Evolutionary conservation across 2,329 filamentous ascomycete genomes (phyloP).

Genomic region (Sarocladium oryzae): DNA sequence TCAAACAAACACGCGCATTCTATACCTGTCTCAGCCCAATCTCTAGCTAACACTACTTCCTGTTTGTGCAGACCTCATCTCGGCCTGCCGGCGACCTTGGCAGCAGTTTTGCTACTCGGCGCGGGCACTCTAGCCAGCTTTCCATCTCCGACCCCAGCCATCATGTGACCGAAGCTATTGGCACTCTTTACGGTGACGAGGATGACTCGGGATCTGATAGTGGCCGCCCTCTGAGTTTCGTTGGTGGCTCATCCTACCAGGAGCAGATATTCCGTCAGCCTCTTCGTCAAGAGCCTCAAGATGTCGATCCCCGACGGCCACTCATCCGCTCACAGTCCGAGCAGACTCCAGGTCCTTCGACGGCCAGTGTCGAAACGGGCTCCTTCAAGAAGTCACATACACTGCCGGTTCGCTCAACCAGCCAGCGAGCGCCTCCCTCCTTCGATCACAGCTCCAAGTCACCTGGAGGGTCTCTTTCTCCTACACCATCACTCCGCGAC

Average conservation of each 20-base stretch:
- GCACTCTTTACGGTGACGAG: conserved; percentile 78
- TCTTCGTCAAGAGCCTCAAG: conserved; percentile 24
- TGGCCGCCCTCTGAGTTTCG: conserved; percentile 64
- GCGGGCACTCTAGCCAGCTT: conserved; percentile 51
- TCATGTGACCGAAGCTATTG: conserved; percentile 91
- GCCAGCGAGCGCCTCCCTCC: conserved; percentile 25
- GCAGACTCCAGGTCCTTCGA: conserved; percentile 21
- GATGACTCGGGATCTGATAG: conserved; percentile 53
- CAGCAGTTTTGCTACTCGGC: conserved; percentile 51
- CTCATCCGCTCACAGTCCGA: conserved; percentile 42
- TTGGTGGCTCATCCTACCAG: conserved; percentile 48
- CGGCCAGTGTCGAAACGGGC: conserved; percentile 26
- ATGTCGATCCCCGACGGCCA: conserved; percentile 31
- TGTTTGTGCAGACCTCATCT: conserved; percentile 46
- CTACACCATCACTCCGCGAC: conserved; percentile 46
- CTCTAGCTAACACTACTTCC: neutral
- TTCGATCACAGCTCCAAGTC: conserved; percentile 36
- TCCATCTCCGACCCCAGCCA: conserved; percentile 83
- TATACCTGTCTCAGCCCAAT: neutral
- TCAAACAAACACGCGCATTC: neutral
- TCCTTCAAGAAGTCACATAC: conserved; percentile 38
- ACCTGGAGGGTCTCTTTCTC: conserved; percentile 33
- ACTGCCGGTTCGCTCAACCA: conserved; percentile 30
- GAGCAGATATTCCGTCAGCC: conserved; percentile 38
- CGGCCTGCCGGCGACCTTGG: conserved; percentile 48